Evolutionary conservation across 1,284 basidiomycete genomes (phyloP), one percentile per base, ranked within the genome.

Genomic region (Tetrapyrgos nigripes): DNA sequence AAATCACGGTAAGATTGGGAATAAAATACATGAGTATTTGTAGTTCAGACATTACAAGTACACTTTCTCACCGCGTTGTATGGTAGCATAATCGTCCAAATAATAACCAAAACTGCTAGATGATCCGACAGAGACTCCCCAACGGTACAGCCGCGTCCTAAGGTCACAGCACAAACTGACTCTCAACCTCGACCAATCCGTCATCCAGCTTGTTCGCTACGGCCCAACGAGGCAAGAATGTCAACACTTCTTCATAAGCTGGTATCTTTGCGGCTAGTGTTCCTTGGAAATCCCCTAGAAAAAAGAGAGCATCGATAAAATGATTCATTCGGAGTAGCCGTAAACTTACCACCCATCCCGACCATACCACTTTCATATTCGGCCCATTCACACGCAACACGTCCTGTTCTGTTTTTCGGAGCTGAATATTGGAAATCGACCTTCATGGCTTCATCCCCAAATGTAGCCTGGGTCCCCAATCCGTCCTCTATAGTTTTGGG

Each of bases 191-290:
- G 37, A 91, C 86, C 57, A 92, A 69, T 4, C 85, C 89, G 64
- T 84, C 82, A 4, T 74, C 71, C 60, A 70, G 63, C 72, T 89
- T 91, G n/a, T 83, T 80, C 35, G 83, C 82, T 29, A 79, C 76
- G 21, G 83, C 85, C 91, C 91, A 92, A 56, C 82, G 74, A 6
- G 90, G 91, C 60, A 91, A 69, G 69, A 87, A 90, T 29, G 70
- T 69, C n/a, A 88, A 69, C 35, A 85, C 80, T 68, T 92, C 90
- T 69, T 92, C 88, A 31, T 87, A 75, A 17, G 89, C 89, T 1
- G 90, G 90, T n/a, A 92, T 87, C 73, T 78, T 77, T 47, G 75
- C 78, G 28, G 72, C 73, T 37, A 56, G 59, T 43, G 52, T 27
- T 3, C 28, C 35, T 37, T 26, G 28, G 23, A 50, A 48, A 33